Evolutionary conservation across 2,329 filamentous ascomycete species (phyloP).

Genomic region (Colletotrichum musae): DNA sequence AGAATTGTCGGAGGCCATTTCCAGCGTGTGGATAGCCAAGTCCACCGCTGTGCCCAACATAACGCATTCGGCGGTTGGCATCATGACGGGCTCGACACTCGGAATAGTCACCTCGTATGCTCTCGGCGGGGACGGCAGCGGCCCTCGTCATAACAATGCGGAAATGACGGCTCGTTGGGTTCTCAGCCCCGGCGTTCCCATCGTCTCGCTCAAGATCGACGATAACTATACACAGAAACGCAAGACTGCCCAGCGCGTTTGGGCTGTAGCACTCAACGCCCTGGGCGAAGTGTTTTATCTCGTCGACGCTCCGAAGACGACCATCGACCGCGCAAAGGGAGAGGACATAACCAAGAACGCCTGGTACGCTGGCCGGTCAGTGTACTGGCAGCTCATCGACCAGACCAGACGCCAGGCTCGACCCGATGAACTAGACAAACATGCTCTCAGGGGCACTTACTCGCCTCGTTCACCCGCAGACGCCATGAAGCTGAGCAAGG

Average conservation of each 20-base stretch:
- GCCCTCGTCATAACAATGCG: constrained; percentile 77
- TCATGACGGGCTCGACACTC: constrained; percentile 86
- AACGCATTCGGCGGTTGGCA: constrained; percentile 84
- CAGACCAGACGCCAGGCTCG: constrained; percentile 79
- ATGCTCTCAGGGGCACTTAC: constrained; percentile 79
- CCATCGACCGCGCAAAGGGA: constrained; percentile 60
- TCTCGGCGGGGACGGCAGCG: constrained; percentile 72
- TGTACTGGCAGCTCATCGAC: constrained; percentile 86
- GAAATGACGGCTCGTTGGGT: constrained; percentile 92
- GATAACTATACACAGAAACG: constrained; percentile 83
- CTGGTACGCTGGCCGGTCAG: constrained; percentile 85
- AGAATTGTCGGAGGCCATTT: constrained; percentile 78
- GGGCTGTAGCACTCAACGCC: constrained; percentile 95
- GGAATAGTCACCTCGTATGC: constrained; percentile 89
- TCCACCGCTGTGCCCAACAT: constrained; percentile 78
- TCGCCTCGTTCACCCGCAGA: constrained; percentile 85
- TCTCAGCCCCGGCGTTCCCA: constrained; percentile 91
- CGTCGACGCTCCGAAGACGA: constrained; percentile 75
- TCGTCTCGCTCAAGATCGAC: constrained; percentile 86
- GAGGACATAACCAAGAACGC: constrained; percentile 76
- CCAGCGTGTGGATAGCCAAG: constrained; percentile 92
- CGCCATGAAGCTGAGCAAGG: constrained; percentile 77
- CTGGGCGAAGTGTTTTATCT: constrained; percentile 93
- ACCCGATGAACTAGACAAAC: constrained; percentile 80
- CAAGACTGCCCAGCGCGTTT: constrained; percentile 79